Evolutionary conservation across 345 rosid species (phyloP).

Genomic region (Iberis pinnata): DNA sequence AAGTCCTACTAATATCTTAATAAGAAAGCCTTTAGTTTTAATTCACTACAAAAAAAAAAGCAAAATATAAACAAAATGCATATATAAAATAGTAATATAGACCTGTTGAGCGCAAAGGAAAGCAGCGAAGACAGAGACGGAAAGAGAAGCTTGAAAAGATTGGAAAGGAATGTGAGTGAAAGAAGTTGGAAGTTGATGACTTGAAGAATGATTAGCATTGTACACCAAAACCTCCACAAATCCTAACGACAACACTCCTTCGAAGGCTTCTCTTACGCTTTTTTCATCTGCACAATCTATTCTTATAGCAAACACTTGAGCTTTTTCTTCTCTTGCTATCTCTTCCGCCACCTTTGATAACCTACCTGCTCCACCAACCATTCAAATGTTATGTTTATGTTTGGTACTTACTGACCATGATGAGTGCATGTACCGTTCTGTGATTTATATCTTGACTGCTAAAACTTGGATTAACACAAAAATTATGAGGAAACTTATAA

Average conservation of each 20-base stretch:
- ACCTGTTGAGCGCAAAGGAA: conserved; percentile 89
- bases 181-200: conserved; percentile 43
- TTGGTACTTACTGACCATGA: background rate
- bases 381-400: no score
- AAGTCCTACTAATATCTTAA: no score
- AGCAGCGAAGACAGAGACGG: conserved; percentile 70
- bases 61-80: no score
- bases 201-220: conserved; percentile 60
- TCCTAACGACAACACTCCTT: conserved; percentile 88
- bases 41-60: no score
- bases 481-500: no score
- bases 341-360: conserved; percentile 82
- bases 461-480: no score
- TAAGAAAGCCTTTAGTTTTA: no score
- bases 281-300: conserved; percentile 82
- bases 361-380: conserved; percentile 36
- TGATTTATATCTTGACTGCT: no score
- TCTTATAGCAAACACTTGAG: conserved; percentile 89
- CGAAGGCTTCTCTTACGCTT: conserved; percentile 89
- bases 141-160: conserved; percentile 66
- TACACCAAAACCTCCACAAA: conserved; percentile 83
- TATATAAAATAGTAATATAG: background rate
- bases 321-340: conserved; percentile 90
- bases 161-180: conserved; percentile 61
- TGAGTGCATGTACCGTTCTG: background rate